phyloP scores from a whole-genome alignment of 345 rosid genomes.

The Populus pruinosa region DNA sequence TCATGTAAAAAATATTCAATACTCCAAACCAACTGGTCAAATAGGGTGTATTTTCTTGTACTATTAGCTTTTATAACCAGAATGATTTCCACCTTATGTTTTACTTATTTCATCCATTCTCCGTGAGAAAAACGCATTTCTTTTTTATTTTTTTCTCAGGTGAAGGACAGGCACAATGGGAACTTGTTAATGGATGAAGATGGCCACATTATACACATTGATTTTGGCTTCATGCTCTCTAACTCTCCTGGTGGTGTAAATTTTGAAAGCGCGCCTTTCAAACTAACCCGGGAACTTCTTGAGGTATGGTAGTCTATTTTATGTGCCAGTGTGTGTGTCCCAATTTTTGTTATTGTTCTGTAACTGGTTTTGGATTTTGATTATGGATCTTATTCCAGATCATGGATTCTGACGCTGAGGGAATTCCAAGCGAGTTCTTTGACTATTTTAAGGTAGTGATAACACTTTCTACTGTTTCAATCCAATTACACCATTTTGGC shows the following conservation, averaged over 20 bases:
- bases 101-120: too few relatives aligned
- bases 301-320: constrained; percentile 46
- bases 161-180: constrained; percentile 98
- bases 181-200: constrained; percentile 94
- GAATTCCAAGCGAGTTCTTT: constrained; percentile 98
- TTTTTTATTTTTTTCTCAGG: constrained; percentile 27
- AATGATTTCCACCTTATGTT: not conserved
- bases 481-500: constrained; percentile 6
- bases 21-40: not conserved
- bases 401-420: constrained; percentile 99
- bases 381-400: constrained; percentile 44
- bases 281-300: constrained; percentile 98
- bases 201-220: constrained; percentile 97
- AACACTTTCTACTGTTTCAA: constrained; percentile 4
- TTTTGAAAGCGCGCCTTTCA: constrained; percentile 99
- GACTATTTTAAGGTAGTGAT: constrained; percentile 88
- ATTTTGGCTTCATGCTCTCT: constrained; percentile 98
- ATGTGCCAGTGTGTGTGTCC: not conserved
- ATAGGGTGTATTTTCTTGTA: too few relatives aligned
- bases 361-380: constrained; percentile 9
- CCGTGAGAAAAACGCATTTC: not conserved
- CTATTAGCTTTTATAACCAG: not conserved
- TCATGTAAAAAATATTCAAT: not conserved
- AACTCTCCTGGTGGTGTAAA: constrained; percentile 99
- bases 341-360: not conserved